Conservation (phyloP, 2,329 filamentous ascomycete species). For the Hirsutella minnesotensis region DNA sequence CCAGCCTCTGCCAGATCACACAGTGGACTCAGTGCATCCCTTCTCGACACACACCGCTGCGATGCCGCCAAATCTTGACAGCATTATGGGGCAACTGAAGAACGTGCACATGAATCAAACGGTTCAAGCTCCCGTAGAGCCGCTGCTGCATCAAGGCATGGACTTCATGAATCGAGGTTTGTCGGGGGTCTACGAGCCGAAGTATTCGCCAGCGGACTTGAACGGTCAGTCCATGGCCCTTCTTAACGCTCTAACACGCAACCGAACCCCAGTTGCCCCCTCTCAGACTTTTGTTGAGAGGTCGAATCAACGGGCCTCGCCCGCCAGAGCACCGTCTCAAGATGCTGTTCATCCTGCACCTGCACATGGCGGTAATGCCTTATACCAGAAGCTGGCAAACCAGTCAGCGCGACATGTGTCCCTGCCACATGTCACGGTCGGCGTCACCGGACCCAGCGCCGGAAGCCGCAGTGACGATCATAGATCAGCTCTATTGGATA, state of each 20-base stretch:
- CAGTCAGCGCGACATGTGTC: background rate
- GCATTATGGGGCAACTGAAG: background rate
- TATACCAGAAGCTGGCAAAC: background rate
- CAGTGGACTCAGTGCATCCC: background rate
- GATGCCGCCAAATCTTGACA: no score
- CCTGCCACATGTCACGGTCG: slow-evolving; percentile 11
- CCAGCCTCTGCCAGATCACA: slow-evolving; percentile 11
- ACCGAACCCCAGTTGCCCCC: slow-evolving; percentile 4
- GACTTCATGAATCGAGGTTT: slow-evolving; percentile 6
- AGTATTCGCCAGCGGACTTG: slow-evolving; percentile 15
- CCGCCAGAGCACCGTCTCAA: background rate
- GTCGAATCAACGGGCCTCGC: background rate
- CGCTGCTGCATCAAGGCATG: slow-evolving; percentile 43
- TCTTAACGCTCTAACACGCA: slow-evolving; percentile 31
- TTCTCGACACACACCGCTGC: background rate
- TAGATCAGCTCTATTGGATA: slow-evolving; percentile 36
- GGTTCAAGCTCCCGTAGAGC: slow-evolving; percentile 27
- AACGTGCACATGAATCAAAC: background rate
- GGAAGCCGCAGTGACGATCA: slow-evolving; percentile 20
- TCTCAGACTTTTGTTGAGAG: background rate
- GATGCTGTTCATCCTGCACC: background rate
- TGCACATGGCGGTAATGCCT: background rate
- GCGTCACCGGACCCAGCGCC: slow-evolving; percentile 15
- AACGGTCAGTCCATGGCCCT: slow-evolving; percentile 30
- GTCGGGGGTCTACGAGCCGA: no score